Evolutionary conservation across 1,284 basidiomycete genomes (phyloP).

Genomic region (Rhodofomes roseus): DNA sequence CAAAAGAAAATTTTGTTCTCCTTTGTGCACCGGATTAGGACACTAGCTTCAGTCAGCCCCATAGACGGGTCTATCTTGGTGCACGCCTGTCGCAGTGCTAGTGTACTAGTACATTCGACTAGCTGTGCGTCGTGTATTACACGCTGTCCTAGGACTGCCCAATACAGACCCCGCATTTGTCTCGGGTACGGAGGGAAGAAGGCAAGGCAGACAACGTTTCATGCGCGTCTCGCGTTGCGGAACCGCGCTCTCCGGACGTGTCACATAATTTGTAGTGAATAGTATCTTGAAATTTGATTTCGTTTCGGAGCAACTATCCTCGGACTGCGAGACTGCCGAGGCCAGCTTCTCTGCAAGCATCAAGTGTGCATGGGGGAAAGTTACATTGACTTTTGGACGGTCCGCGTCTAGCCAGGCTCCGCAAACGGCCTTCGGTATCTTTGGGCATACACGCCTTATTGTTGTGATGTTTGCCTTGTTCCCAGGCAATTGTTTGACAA

Average conservation of each 20-base stretch:
- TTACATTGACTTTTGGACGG: background rate
- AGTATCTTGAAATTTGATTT: background rate
- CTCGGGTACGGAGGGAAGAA: background rate
- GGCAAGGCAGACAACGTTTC: background rate
- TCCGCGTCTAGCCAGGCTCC: background rate
- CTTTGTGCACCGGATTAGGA: background rate
- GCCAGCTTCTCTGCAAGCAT: background rate
- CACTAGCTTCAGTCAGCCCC: background rate
- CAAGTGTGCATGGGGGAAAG: too few species aligned
- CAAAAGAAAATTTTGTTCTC: background rate
- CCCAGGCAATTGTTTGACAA: slow-evolving; percentile 9
- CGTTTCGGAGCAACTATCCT: background rate
- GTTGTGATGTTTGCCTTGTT: background rate
- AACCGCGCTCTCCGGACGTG: background rate
- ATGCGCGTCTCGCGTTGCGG: background rate
- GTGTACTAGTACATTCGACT: too few species aligned
- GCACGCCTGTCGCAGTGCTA: background rate
- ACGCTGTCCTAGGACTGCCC: background rate
- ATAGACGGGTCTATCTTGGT: background rate
- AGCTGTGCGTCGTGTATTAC: background rate
- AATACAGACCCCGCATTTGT: background rate
- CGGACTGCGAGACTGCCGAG: background rate
- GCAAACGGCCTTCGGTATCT: background rate
- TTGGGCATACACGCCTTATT: background rate
- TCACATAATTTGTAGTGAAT: background rate